These are phyloP conservation scores for Globisporangium alternatum DNA, from an alignment of 352 stramenopile species.

Conservation along the genomic window DNA sequence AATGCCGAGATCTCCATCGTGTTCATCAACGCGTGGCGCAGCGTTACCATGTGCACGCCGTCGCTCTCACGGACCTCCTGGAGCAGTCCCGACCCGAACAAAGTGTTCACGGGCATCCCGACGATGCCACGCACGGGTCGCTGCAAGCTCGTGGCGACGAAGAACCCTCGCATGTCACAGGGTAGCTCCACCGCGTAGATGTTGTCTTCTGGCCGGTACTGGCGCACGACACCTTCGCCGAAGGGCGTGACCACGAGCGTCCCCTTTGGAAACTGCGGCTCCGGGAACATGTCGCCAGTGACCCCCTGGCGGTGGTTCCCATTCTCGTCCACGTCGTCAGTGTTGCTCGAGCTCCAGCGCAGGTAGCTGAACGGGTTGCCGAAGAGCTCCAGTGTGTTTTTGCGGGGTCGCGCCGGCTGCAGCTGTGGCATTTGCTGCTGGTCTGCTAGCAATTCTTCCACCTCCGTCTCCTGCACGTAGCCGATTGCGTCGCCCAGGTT, in stretches of 20 bases:
- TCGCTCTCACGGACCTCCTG: constrained; percentile 55
- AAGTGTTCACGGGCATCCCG: constrained; percentile 61
- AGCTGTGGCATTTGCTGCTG: background rate
- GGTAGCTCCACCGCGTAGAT: constrained; percentile 60
- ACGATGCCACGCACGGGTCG: constrained; percentile 50
- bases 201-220: constrained; percentile 39
- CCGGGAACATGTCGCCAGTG: background rate
- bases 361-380: constrained; percentile 74
- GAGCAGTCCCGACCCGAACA: constrained; percentile 66
- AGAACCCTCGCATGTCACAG: constrained; percentile 43
- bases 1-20: constrained; percentile 51
- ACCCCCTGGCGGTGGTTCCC: constrained; percentile 17
- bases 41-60: constrained; percentile 65
- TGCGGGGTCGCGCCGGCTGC: constrained; percentile 20
- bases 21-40: constrained; percentile 50
- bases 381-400: constrained; percentile 71
- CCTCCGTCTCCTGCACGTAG: constrained; percentile 43
- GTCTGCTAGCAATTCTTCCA: constrained; percentile 33
- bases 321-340: constrained; percentile 7
- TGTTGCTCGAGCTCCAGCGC: constrained; percentile 31
- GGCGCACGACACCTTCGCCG: constrained; percentile 54
- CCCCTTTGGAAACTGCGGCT: constrained; percentile 34
- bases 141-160: constrained; percentile 29
- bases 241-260: constrained; percentile 62
- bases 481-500: constrained; percentile 39